phyloP scores from a whole-genome alignment of 192 early-diverging fungal genomes.

The Pecoramyces ruminantium region DNA sequence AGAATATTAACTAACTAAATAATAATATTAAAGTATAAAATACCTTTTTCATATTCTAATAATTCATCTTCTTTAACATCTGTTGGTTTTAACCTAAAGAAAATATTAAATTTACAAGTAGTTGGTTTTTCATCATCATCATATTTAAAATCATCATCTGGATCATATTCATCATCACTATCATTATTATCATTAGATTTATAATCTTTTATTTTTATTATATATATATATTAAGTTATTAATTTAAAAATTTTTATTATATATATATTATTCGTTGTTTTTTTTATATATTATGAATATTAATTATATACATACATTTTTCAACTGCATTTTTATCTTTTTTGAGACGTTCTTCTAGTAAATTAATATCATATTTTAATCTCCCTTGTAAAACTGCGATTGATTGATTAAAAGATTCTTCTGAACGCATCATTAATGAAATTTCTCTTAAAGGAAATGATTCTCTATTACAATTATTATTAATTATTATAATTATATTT shows the following conservation, averaged over 20 bases:
- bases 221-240: no score
- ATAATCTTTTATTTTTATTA: not conserved
- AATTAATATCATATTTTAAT: not conserved
- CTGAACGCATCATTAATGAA: not conserved
- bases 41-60: not conserved
- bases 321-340: not conserved
- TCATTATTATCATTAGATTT: not conserved
- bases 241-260: no score
- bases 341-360: not conserved
- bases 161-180: not conserved
- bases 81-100: not conserved
- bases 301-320: not conserved
- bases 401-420: not conserved
- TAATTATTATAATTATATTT: no score
- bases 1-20: no score
- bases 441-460: not conserved
- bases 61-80: not conserved
- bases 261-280: no score
- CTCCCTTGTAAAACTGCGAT: not conserved
- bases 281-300: no score
- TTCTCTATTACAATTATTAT: not conserved
- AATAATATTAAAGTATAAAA: no score
- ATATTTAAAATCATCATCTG: not conserved
- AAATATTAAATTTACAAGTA: not conserved
- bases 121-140: not conserved